Evolutionary conservation across 495 filamentous ascomycete species (phyloP).

Genomic region (Sphaerosporella brunnea): DNA sequence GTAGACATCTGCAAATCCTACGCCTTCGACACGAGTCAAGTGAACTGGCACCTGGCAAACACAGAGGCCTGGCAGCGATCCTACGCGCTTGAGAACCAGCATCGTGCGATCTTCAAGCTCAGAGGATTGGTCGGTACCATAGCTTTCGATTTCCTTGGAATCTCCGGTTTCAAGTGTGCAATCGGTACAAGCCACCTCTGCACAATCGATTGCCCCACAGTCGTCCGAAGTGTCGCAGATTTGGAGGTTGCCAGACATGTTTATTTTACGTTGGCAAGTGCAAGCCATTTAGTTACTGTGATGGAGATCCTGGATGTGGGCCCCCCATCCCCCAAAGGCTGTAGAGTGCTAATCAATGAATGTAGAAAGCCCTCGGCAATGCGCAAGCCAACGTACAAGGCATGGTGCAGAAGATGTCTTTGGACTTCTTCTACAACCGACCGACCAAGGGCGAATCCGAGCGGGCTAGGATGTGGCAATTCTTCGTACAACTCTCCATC

Average conservation of each 20-base stretch:
- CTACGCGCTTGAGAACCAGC: conserved; percentile 11
- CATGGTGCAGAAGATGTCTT: conserved; percentile 16
- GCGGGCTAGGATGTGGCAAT: conserved; percentile 8
- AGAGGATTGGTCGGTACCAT: conserved; percentile 20
- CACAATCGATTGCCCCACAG: conserved; percentile 12
- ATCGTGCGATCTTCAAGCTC: conserved; percentile 13
- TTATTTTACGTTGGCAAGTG: conserved; percentile 15
- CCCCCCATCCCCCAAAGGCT: neutral
- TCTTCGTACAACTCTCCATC: conserved; percentile 10
- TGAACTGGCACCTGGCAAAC: conserved; percentile 17
- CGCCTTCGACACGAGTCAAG: conserved; percentile 17
- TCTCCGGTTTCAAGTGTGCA: conserved; percentile 21
- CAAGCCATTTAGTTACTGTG: conserved; percentile 13
- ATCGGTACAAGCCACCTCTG: conserved; percentile 16
- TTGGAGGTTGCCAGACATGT: conserved; percentile 16
- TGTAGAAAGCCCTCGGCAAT: conserved; percentile 10
- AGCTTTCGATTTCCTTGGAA: conserved; percentile 22
- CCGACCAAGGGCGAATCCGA: conserved; percentile 9
- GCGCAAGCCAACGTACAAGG: conserved; percentile 14
- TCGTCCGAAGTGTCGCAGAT: conserved; percentile 16
- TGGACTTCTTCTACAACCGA: conserved; percentile 13
- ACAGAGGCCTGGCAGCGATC: conserved; percentile 15
- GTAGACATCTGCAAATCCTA: conserved; percentile 23
- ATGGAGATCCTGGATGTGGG: conserved; percentile 17
- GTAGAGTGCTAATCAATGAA: neutral